Conservation (phyloP, 2,329 filamentous ascomycete genomes). For the Periconia digitata region DNA sequence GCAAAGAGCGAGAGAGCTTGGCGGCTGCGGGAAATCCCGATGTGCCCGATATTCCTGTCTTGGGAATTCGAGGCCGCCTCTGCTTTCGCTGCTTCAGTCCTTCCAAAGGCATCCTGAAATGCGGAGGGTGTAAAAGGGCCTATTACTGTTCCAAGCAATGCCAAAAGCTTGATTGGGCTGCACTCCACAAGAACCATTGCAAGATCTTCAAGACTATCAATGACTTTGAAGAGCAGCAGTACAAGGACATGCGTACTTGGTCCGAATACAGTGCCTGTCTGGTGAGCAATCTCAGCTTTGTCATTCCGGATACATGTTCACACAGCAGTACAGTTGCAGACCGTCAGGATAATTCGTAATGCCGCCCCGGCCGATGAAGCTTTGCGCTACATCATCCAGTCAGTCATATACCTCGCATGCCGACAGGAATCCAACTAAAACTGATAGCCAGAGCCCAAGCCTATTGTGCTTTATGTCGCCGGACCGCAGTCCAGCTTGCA, state of each 20-base stretch:
- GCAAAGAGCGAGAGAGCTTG: constrained; percentile 20
- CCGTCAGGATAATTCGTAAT: constrained; percentile 12
- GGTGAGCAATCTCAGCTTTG: not conserved
- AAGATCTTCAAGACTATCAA: constrained; percentile 18
- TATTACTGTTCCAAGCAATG: constrained; percentile 22
- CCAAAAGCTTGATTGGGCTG: constrained; percentile 21
- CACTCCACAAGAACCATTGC: constrained; percentile 21
- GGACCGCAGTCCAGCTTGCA: constrained; percentile 16
- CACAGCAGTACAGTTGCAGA: constrained; percentile 6
- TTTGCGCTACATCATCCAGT: constrained; percentile 18
- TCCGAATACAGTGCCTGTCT: not conserved
- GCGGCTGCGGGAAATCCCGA: constrained; percentile 12
- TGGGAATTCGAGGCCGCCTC: constrained; percentile 17
- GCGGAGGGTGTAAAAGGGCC: constrained; percentile 16
- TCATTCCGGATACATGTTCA: not conserved
- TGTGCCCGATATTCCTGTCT: constrained; percentile 14
- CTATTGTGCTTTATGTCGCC: constrained; percentile 17
- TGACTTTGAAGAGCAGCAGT: constrained; percentile 15
- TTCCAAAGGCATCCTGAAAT: constrained; percentile 15
- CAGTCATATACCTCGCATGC: not conserved
- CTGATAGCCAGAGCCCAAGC: constrained; percentile 15
- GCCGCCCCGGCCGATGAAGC: constrained; percentile 10
- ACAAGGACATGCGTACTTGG: constrained; percentile 4
- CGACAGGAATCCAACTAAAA: not conserved
- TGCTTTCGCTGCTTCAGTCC: constrained; percentile 22